These are phyloP conservation scores for Trichosporon inkin DNA, from an alignment of 1,284 basidiomycete species.

Conservation along the genomic window DNA sequence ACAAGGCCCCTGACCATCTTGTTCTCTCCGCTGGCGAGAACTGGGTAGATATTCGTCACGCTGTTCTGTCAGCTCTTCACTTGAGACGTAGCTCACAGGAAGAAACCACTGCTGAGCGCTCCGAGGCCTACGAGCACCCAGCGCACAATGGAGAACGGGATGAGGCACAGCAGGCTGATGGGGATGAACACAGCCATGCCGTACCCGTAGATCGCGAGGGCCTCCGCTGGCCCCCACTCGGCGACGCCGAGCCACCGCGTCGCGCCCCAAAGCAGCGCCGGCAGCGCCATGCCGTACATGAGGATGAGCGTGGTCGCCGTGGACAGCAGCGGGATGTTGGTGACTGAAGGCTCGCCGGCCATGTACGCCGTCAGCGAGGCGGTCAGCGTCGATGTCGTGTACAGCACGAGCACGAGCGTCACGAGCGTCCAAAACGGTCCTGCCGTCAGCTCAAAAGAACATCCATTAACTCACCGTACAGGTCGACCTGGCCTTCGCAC, in stretches of 20 bases:
- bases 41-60: slow-evolving; percentile 76
- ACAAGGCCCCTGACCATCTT: slow-evolving; percentile 77
- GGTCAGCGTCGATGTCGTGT: slow-evolving; percentile 83
- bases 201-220: slow-evolving; percentile 55
- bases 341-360: slow-evolving; percentile 47
- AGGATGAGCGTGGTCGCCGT: slow-evolving; percentile 80
- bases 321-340: slow-evolving; percentile 73
- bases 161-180: slow-evolving; percentile 69
- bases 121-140: slow-evolving; percentile 72
- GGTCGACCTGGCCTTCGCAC: slow-evolving; percentile 52
- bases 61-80: slow-evolving; percentile 23
- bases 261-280: slow-evolving; percentile 62
- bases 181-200: slow-evolving; percentile 54
- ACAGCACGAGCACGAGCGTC: slow-evolving; percentile 82
- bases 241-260: slow-evolving; percentile 77
- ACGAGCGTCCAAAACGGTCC: slow-evolving; percentile 95
- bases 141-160: slow-evolving; percentile 69
- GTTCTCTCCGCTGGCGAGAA: slow-evolving; percentile 77
- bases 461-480: slow-evolving; percentile 48
- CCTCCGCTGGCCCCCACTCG: slow-evolving; percentile 77
- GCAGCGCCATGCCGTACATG: slow-evolving; percentile 73
- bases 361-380: slow-evolving; percentile 77
- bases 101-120: slow-evolving; percentile 72
- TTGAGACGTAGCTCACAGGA: slow-evolving; percentile 55
- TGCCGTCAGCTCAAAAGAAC: slow-evolving; percentile 21